A percentile compares a stretch with the other conserved stretches of the same genome.
Conservation (phyloP, 495 filamentous ascomycete species). For the Hyaloscypha finlandica region DNA sequence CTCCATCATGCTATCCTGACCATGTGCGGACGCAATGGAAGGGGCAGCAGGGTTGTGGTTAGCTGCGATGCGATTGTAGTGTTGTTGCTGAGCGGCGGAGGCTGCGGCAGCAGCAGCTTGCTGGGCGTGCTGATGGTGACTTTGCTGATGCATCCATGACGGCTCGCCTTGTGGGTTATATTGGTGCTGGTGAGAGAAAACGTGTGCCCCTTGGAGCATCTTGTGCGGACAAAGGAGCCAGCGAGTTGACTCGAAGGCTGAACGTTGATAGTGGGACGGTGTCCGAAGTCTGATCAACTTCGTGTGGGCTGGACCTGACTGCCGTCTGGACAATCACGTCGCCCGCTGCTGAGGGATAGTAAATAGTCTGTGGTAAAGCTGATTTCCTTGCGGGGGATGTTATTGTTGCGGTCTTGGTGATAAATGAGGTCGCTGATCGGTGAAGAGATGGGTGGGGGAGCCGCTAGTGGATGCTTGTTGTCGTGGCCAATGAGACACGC, state of each 20-base stretch:
- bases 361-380: constrained; percentile 7
- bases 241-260: constrained; percentile 13
- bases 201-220: constrained; percentile 41
- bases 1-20: constrained; percentile 48
- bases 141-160: constrained; percentile 74
- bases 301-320: constrained; percentile 2
- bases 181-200: constrained; percentile 80
- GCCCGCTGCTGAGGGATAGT: not conserved
- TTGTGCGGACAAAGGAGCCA: constrained; percentile 6
- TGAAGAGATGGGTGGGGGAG: not conserved
- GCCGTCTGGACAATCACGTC: constrained; percentile 6
- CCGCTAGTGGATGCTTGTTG: not conserved
- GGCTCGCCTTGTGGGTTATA: constrained; percentile 71
- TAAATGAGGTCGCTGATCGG: constrained; percentile 4
- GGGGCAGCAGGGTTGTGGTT: constrained; percentile 50
- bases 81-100: constrained; percentile 71
- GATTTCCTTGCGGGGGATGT: not conserved
- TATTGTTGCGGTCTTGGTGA: not conserved
- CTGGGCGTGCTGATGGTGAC: constrained; percentile 67
- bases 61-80: constrained; percentile 75
- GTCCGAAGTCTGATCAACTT: not conserved
- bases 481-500: not conserved
- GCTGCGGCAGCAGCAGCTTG: constrained; percentile 61
- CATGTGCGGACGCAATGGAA: constrained; percentile 24
- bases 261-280: not conserved